Conservation (phyloP, 345 rosid species). For the Pelargonium nanum region DNA sequence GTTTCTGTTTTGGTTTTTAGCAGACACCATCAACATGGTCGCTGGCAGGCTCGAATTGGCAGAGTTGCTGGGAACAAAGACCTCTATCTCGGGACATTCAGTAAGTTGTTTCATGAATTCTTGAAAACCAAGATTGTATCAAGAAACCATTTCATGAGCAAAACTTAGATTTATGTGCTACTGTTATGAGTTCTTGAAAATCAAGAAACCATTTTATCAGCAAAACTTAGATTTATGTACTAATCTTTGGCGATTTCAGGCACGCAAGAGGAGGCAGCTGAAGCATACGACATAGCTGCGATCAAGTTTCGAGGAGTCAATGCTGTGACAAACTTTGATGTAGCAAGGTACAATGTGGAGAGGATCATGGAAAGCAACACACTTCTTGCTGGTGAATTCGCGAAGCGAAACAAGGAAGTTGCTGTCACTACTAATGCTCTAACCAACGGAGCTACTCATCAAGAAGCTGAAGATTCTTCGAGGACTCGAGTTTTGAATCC, state of each 20-base stretch:
- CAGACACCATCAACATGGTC: conserved; percentile 96
- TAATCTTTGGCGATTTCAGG: conserved; percentile 28
- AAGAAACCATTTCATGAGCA: too few relatives aligned
- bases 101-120: conserved; percentile 48
- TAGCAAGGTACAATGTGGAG: conserved; percentile 69
- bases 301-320: conserved; percentile 83
- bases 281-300: conserved; percentile 90
- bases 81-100: conserved; percentile 92
- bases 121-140: too few relatives aligned
- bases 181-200: too few relatives aligned
- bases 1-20: conserved; percentile 11
- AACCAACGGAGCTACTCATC: conserved; percentile 18
- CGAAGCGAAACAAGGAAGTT: conserved; percentile 47
- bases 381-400: conserved; percentile 71
- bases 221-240: neutral
- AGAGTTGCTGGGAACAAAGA: conserved; percentile 98
- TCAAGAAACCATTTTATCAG: too few relatives aligned
- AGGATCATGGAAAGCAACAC: conserved; percentile 73
- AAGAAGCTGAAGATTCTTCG: conserved; percentile 19
- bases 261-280: conserved; percentile 97
- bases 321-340: conserved; percentile 90
- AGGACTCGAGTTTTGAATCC: conserved; percentile 31
- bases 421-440: conserved; percentile 15
- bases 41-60: conserved; percentile 99
- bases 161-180: too few relatives aligned